Base-by-base conservation (phyloP, 108 stramenopile genomes). In the Nitzschia putrida region DNA sequence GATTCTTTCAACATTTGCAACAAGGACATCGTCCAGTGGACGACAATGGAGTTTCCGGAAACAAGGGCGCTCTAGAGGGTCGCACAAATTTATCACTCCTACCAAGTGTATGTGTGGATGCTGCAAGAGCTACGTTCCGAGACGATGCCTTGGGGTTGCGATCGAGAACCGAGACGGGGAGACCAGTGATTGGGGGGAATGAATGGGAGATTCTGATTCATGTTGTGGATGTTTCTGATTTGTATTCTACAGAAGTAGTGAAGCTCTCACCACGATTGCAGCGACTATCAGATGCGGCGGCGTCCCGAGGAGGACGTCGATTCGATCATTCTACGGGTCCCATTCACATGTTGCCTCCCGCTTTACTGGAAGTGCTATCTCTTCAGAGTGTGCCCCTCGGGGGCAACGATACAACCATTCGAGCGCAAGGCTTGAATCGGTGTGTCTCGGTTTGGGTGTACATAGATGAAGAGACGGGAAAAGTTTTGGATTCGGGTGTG, bases 381-480 rank as follows among this genome's bases (percentile, higher is more conserved):
- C 56, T 94, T 13, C 59, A 65, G 0, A 83, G 83, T 14, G 20
- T 55, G 42, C 38, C 69, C 13, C 54, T n/a, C 53, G 6, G 18
- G 6, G 47, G 2, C 47, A 18, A 49, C 18, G 6, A 34, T 22
- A 21, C 61, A 23, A 79, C 65, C 56, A 21, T 44, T 0, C 44
- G 2, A 9, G 29, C 24, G 20, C 43, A 63, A 21, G 23, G 69
- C 25, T 53, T 72, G 12, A 90, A 90, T 69, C 76, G 83, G 43
- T 89, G 90, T 55, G 90, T 95, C 16, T 90, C 90, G 5, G 51
- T 95, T 2, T 92, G 91, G 91, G 94, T 80, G 1, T 95, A 92
- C 71, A 83, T 95, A 53, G 94, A 95, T 59, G 88, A 89, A 56
- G 58, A 73, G 64, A 76, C 77, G 34, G 94, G 94, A 13, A 86